These are phyloP conservation scores for Phytopythium helicoides DNA, from an alignment of 352 stramenopile genomes.

Conservation along the genomic window DNA sequence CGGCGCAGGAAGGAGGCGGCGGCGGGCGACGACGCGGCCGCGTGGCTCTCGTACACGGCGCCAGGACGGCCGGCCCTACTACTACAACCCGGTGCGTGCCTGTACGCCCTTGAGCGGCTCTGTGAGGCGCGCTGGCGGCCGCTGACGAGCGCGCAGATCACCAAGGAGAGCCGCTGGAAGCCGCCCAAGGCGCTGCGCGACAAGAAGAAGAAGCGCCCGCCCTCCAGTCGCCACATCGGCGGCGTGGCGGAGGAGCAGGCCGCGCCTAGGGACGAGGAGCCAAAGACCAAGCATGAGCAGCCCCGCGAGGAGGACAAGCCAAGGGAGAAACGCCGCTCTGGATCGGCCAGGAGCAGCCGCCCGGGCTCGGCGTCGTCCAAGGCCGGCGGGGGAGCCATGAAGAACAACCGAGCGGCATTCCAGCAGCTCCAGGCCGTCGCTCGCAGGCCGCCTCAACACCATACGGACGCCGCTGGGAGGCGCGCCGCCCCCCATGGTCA, in stretches of 20 bases:
- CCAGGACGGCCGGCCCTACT: slow-evolving; percentile 60
- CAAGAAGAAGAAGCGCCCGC: slow-evolving; percentile 11
- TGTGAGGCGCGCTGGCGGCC: too few species aligned
- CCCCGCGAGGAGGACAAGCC: slow-evolving; percentile 9
- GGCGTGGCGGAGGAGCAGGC: slow-evolving; percentile 4
- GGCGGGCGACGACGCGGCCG: slow-evolving; percentile 9
- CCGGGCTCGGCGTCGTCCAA: slow-evolving; percentile 6
- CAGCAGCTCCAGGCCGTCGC: slow-evolving; percentile 54
- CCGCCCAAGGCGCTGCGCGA: slow-evolving; percentile 22
- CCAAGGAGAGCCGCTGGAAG: slow-evolving; percentile 66
- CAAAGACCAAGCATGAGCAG: slow-evolving; percentile 4
- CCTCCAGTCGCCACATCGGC: slow-evolving; percentile 3
- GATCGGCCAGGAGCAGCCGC: slow-evolving; percentile 7
- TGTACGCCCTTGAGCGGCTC: background rate
- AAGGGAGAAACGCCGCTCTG: slow-evolving; percentile 5
- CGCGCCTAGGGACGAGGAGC: background rate
- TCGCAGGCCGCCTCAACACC: slow-evolving; percentile 33
- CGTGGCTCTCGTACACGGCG: slow-evolving; percentile 57
- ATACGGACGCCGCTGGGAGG: slow-evolving; percentile 14
- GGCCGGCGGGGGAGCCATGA: background rate
- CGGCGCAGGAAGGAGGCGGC: too few species aligned
- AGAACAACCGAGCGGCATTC: slow-evolving; percentile 35
- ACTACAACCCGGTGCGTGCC: slow-evolving; percentile 45
- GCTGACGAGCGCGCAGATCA: slow-evolving; percentile 25
- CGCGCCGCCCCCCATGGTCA: slow-evolving; percentile 27